Base-by-base conservation (phyloP, 2,329 filamentous ascomycete genomes). In the Sarocladium oryzae region DNA sequence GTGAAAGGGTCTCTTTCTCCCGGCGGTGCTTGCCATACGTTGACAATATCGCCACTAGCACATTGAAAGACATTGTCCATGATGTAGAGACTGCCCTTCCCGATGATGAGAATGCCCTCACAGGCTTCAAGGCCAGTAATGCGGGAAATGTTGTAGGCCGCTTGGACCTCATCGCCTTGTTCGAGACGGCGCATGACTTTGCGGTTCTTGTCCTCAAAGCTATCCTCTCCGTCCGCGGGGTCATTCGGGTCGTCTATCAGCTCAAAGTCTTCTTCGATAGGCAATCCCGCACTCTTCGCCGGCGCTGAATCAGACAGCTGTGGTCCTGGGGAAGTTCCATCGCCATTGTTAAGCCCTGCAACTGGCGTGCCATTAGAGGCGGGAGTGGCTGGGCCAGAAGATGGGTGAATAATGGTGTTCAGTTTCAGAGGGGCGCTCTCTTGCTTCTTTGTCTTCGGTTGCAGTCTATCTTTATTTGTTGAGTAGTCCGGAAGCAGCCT, bases 11-110 rank as follows among this genome's bases (percentile, higher is more conserved):
- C 93, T 20, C 93, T 85, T 68, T 99, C 95, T 58, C 97, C 91
- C 1, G 80, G 74, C 0, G 92, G 90, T 2, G 93, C 95, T 67
- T 97, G 90, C 82, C 88, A 92, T 8, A 96, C 91, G 60, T 96
- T 92, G 53, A 99, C 89, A 62, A 99, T 96, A 65, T 99, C 95
- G 11, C 92, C 92, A 61, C 96, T 93, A 2, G 88, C 85, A 56
- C 92, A 84, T 63, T 97, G 92, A 65, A 99, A 97, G 61, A 96
- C 92, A 59, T 93, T 92, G 68, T 99, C 93, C 68, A 97, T 86
- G 58, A 99, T 85, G 63, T 99, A 99, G 15, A 99, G 77, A 45
- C 84, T 86, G 59, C 92, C 87, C 66, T 95, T 96, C 16, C 93
- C 93, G 36, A 97, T 78, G 51, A 99, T 95, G 30, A 99, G 74